Evolutionary conservation across 1,284 basidiomycete genomes (phyloP), one percentile per base, ranked within the genome.

Genomic region (Leccinum cinnamomeum): DNA sequence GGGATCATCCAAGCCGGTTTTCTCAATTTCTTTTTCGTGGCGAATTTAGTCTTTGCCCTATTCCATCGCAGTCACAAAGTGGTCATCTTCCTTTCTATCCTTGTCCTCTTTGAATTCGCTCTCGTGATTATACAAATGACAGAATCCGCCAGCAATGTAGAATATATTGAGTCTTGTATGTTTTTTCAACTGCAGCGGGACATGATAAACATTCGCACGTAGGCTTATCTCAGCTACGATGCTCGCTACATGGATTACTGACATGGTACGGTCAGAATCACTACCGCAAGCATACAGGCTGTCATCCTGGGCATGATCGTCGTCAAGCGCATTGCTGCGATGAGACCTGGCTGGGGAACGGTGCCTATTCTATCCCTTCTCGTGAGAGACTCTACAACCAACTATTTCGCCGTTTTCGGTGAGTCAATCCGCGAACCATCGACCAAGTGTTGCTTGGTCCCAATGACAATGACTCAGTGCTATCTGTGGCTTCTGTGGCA

Each of bases 11-110:
- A n/a, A 10, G 28, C 1, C 6, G 1, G 0, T 5, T 6, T 37
- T 56, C 35, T 16, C 16, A 55, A 11, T 23, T 4, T 18, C 4
- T 35, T 12, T 23, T 20, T 46, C 5, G 5, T 20, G 41, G 10
- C 23, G 8, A 46, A 14, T 16, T 5, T 28, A 74, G 72, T 72
- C 33, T 70, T 58, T 48, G 68, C 68, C 1, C 48, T 74, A 4
- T 75, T 73, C 48, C 68, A 70, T 53, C 68, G 61, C n/a, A 74
- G 28, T 44, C 54, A 60, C 23, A 68, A 48, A 57, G 50, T 59
- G 12, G 57, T 41, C 39, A 0, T 62, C 3, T 62, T 69, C 14
- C 56, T 70, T 18, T 20, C 50, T 51, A 16, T 44, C 46, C 14
- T 70, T 46, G 28, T 72, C 23, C 23, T 69, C 37, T 23, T 59